Base-by-base conservation (phyloP, 495 filamentous ascomycete species). In the Cetradonia linearis region DNA sequence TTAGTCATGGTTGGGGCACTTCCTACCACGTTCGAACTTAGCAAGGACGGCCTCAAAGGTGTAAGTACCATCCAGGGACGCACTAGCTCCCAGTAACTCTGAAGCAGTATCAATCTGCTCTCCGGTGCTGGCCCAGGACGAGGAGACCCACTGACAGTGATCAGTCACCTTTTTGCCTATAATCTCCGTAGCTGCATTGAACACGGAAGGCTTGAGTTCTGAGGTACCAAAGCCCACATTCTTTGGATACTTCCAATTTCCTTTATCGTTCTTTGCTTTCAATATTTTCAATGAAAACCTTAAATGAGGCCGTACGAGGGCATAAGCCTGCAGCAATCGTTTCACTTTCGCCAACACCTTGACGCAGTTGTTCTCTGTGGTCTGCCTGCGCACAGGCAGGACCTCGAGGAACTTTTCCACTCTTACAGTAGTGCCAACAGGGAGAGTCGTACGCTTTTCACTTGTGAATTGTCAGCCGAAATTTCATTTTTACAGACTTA, bases 401-500 rank as follows among this genome's bases (percentile, higher is more conserved):
- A 71, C 68, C 47, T 81, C 80, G 63, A 95, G 83, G 60, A 96
- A 81, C 28, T 83, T 77, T 3, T 70, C 75, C 23, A 92, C 75
- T 55, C 76, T 76, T 30, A 98, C 77, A 31, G 85, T 91, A 2
- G 90, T 96, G 2, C 93, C 93, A 1, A 88, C 74, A 1, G 89
- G 86, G 62, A 86, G 82, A 14, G 85, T 83, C 13, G 69, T 71
- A 59, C 68, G 74, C 42, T 76, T 74, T 25, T 72, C 65, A 50
- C 78, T 79, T 44, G 25, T 30, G 28, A 4, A 8, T 0, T 33
- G 8, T 58, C 42, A 56, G 34, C 54, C 28, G n/a, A 18, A 23
- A 8, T 14, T 14, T 25, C 4, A 27, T 48, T n/a, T 28, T n/a
- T 23, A 33, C 9, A 25, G 16, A 25, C 54, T 27, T 5, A 62